phyloP scores from a whole-genome alignment of 352 stramenopile species.

The Phytophthora ohioensis region DNA sequence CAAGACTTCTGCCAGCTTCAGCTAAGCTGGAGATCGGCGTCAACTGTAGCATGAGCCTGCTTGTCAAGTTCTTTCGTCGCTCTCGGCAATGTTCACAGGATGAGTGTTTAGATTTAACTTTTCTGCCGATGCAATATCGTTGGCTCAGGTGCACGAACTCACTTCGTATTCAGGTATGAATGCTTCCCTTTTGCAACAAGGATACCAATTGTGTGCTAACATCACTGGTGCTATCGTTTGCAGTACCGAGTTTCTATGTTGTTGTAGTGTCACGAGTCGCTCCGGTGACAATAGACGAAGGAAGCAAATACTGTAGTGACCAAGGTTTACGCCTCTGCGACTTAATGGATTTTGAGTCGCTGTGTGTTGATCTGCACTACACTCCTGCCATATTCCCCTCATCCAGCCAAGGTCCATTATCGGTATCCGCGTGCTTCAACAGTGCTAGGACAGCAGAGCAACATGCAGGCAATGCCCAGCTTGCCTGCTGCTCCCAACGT shows the following conservation, averaged over 20 bases:
- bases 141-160: no score
- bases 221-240: not conserved
- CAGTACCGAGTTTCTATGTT: constrained; percentile 34
- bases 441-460: constrained; percentile 25
- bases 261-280: not conserved
- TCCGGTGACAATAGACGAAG: constrained; percentile 9
- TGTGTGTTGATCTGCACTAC: constrained; percentile 35
- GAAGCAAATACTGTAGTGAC: constrained; percentile 31
- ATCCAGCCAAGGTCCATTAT: constrained; percentile 19
- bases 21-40: no score
- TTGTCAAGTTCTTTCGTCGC: no score
- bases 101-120: no score
- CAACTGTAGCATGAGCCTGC: no score
- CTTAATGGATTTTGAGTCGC: constrained; percentile 43
- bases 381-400: constrained; percentile 25
- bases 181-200: no score
- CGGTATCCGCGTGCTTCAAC: constrained; percentile 13
- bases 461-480: constrained; percentile 31
- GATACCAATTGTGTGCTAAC: not conserved
- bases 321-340: constrained; percentile 50
- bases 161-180: no score
- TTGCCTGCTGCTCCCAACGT: constrained; percentile 58
- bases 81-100: no score
- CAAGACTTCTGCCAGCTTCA: no score
- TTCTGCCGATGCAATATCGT: no score